phyloP scores from a whole-genome alignment of 257 asterid species.

The Nicotiana knightiana region DNA sequence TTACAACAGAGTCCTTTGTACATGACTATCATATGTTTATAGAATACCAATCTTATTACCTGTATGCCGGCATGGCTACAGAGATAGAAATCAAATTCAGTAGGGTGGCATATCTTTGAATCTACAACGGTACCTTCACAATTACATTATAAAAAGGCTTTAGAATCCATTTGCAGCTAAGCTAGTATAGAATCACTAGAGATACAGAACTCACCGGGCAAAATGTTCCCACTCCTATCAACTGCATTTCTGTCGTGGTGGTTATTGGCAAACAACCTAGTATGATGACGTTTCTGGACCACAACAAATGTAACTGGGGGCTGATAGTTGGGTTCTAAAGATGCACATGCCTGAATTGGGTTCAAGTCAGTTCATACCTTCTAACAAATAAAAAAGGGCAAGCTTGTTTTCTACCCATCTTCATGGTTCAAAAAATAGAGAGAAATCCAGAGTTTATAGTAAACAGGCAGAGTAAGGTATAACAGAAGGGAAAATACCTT shows the following conservation, averaged over 20 bases:
- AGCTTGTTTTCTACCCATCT: not conserved
- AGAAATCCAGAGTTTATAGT: not conserved
- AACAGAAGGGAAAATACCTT: constrained; percentile 40
- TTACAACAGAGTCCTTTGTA: not conserved
- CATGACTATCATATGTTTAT: not conserved
- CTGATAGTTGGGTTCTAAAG: constrained; percentile 83
- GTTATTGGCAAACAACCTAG: constrained; percentile 80
- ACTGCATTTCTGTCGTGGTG: constrained; percentile 54
- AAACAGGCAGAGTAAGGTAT: not conserved
- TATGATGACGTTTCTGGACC: constrained; percentile 94
- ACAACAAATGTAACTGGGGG: constrained; percentile 96
- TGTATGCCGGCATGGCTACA: constrained; percentile 99
- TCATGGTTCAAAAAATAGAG: not conserved
- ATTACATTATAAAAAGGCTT: not conserved
- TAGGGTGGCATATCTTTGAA: constrained; percentile 91
- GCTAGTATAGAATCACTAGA: not conserved
- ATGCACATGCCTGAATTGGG: constrained; percentile 76
- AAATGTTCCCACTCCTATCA: constrained; percentile 82
- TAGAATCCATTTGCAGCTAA: not conserved
- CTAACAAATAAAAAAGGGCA: not conserved
- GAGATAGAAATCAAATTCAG: constrained; percentile 91
- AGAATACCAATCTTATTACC: constrained; percentile 26
- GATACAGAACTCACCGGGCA: constrained; percentile 55
- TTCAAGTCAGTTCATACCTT: not conserved
- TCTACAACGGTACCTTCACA: constrained; percentile 89